Conservation (phyloP, 1,284 basidiomycete species). For the Ceratorhiza oryzae-sativae region DNA sequence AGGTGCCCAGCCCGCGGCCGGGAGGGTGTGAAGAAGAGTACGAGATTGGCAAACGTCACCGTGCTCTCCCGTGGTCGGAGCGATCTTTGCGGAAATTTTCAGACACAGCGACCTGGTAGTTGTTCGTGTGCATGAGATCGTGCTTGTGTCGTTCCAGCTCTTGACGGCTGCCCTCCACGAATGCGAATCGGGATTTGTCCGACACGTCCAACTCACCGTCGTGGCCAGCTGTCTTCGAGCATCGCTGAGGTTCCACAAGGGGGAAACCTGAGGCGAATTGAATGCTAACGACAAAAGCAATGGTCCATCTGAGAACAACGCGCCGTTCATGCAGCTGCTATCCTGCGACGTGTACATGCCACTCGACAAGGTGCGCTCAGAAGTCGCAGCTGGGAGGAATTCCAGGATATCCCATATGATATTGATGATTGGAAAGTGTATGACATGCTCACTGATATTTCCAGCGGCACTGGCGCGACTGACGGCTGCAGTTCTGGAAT, state of each 20-base stretch:
- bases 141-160: slow-evolving; percentile 16
- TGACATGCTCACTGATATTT: too few relatives aligned
- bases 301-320: neutral
- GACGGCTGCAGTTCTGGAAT: too few relatives aligned
- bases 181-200: neutral
- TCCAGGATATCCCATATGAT: neutral
- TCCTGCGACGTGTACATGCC: neutral
- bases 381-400: neutral
- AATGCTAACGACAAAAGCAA: too few relatives aligned
- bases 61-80: slow-evolving; percentile 16
- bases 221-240: neutral
- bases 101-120: neutral
- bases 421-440: neutral
- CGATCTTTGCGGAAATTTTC: slow-evolving; percentile 22
- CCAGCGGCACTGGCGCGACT: too few relatives aligned
- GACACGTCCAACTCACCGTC: too few relatives aligned
- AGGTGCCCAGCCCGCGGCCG: neutral
- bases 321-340: neutral
- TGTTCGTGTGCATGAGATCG: neutral
- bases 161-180: neutral
- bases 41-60: slow-evolving; percentile 12
- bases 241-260: neutral
- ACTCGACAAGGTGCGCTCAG: neutral
- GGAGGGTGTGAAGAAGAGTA: neutral
- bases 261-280: too few relatives aligned